Conservation (phyloP, 2,329 filamentous ascomycete species). For the Metarhizium album region DNA sequence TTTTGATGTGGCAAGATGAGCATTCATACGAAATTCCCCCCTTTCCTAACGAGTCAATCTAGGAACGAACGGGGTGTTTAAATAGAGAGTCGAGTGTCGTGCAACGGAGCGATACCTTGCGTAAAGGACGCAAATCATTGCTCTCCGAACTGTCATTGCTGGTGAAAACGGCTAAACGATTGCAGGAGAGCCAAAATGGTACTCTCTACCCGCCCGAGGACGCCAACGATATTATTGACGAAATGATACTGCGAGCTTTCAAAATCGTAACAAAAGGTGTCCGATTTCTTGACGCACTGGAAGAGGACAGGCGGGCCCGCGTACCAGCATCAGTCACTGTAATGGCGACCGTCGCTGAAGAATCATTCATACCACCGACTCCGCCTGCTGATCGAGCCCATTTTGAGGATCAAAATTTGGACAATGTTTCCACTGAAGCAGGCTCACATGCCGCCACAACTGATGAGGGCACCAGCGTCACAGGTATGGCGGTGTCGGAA, state of each 20-base stretch:
- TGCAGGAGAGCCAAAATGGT: conserved; percentile 62
- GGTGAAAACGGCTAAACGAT: conserved; percentile 76
- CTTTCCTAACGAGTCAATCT: conserved; percentile 8
- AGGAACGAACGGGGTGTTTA: conserved; percentile 84
- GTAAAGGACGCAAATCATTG: conserved; percentile 74
- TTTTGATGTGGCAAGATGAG: neutral
- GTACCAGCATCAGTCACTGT: conserved; percentile 44
- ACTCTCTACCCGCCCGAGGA: conserved; percentile 37
- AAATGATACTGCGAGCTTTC: conserved; percentile 89
- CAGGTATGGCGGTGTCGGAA: conserved; percentile 24
- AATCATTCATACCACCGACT: conserved; percentile 48
- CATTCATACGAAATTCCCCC: neutral
- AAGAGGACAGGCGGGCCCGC: conserved; percentile 46
- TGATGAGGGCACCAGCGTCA: conserved; percentile 14
- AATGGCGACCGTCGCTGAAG: conserved; percentile 49
- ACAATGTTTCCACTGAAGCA: conserved; percentile 23
- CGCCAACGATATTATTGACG: conserved; percentile 71
- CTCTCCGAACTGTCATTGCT: conserved; percentile 82
- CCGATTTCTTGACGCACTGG: conserved; percentile 77
- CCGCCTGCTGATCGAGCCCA: conserved; percentile 47
- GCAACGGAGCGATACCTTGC: conserved; percentile 62
- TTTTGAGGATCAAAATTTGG: conserved; percentile 31
- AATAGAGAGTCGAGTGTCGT: conserved; percentile 71
- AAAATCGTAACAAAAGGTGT: conserved; percentile 88
- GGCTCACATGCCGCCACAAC: conserved; percentile 26